Base-by-base conservation (phyloP, 2,329 filamentous ascomycete genomes). In the Beauveria sp. region DNA sequence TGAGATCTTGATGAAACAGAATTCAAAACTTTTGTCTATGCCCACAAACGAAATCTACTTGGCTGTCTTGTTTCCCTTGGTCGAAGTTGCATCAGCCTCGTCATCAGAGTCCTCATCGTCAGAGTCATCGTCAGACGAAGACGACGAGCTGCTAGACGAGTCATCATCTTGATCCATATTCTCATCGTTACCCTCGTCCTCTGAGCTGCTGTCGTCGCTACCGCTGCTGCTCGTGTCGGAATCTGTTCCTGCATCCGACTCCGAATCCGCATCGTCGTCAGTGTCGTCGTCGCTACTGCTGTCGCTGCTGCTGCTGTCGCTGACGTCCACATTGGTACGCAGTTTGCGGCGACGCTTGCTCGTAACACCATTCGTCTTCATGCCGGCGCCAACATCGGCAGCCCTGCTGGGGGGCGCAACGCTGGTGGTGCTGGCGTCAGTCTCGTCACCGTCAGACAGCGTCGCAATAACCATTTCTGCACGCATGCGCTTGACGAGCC, bases 401-500 rank as follows among this genome's bases (percentile, higher is more conserved):
- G 58, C 37, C 28, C 20, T 58, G 40, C n/a, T 34, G n/a, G 28
- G 16, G n/a, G 48, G 40, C 57, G 63, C 10, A 16, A 30, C 26
- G 40, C 16, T 69, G 8, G 67, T 68, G 12, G 65, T 67, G 65
- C 70, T 72, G 43, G 66, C 59, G 63, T 73, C 72, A 52, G 72
- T 75, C 59, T 78, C 76, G 24, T 77, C 79, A 54, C 74, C 75
- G 56, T 81, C 79, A 1, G 76, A 79, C n/a, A 87, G 73, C 67
- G 83, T 79, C 37, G 79, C 79, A 40, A 84, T 66, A 34, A 87
- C 77, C 64, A 79, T 76, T 70, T 87, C 84, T 9, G 84, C 81
- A 37, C 85, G 82, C 77, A 86, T 85, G 59, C 85, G 81, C 76
- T 85, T 86, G 51, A 84, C 77, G 56, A 85, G 76, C 28, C 84